phyloP scores from a whole-genome alignment of 768 basidiomycete genomes.

The Kwoniella sp. region DNA sequence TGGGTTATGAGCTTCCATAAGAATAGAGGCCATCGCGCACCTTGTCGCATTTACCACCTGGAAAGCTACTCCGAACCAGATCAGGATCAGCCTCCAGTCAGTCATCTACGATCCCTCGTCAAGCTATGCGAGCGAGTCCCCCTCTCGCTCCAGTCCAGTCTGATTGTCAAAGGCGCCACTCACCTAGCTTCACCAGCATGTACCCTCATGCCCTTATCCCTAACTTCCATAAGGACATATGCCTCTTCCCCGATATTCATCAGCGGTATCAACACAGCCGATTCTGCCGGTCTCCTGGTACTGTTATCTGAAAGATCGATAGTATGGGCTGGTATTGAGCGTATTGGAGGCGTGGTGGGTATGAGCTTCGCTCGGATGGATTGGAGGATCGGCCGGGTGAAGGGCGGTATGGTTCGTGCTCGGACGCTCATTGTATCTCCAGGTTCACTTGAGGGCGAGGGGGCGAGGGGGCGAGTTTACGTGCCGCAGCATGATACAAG shows the following conservation, averaged over 20 bases:
- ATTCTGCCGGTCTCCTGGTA: constrained; percentile 27
- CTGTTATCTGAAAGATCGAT: constrained; percentile 1
- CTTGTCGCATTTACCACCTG: constrained; percentile 52
- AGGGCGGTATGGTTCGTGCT: constrained; percentile 8
- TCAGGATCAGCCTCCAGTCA: too few relatives aligned
- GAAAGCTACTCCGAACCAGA: constrained; percentile 38
- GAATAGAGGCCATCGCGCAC: constrained; percentile 25
- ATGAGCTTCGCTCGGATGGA: constrained; percentile 24
- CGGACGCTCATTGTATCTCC: too few relatives aligned
- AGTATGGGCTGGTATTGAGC: constrained; percentile 21
- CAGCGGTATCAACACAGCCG: constrained; percentile 51
- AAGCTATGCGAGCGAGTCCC: too few relatives aligned
- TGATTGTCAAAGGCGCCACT: constrained; percentile 23
- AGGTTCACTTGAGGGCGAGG: too few relatives aligned
- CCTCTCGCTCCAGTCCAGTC: too few relatives aligned
- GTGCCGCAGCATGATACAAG: too few relatives aligned
- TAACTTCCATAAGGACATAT: constrained; percentile 45
- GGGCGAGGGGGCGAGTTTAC: too few relatives aligned
- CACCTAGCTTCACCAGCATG: constrained; percentile 55
- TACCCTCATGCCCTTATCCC: constrained; percentile 42
- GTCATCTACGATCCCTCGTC: too few relatives aligned
- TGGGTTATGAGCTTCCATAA: too few relatives aligned
- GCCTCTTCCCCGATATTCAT: constrained; percentile 42
- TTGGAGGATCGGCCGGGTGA: constrained; percentile 22
- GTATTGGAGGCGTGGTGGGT: constrained; percentile 20